These are phyloP conservation scores for Xylariaceae sp. DNA, from an alignment of 2,329 filamentous ascomycete species.

Conservation along the genomic window DNA sequence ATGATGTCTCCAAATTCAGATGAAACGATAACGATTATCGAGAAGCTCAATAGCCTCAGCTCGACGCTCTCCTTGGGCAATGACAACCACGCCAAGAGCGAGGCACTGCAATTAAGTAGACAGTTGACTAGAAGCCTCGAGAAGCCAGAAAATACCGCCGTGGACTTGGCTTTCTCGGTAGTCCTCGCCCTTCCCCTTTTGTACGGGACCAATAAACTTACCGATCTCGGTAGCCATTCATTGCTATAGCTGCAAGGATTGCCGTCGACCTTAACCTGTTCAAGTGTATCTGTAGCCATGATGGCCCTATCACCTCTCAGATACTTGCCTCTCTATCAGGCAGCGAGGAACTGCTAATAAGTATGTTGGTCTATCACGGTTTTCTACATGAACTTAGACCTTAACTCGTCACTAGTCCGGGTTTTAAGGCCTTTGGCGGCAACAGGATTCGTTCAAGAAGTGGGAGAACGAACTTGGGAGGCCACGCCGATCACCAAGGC, in stretches of 20 bases:
- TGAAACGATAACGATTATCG: conserved; percentile 5
- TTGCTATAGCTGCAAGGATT: conserved; percentile 27
- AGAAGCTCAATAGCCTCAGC: conserved; percentile 16
- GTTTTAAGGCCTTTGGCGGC: conserved; percentile 29
- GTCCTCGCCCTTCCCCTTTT: background rate
- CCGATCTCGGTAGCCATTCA: conserved; percentile 20
- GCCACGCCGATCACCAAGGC: conserved; percentile 30
- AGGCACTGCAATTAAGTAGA: conserved; percentile 12
- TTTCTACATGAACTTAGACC: background rate
- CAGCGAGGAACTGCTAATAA: conserved; percentile 33
- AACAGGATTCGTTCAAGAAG: conserved; percentile 31
- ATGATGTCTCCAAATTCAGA: conserved; percentile 3
- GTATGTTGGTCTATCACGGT: conserved; percentile 9
- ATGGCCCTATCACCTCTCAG: conserved; percentile 18
- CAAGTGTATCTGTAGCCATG: conserved; percentile 22
- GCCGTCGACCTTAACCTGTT: conserved; percentile 31
- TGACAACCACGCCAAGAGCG: conserved; percentile 1
- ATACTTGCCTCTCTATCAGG: conserved; percentile 26
- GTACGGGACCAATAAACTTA: background rate
- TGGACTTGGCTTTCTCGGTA: conserved; percentile 24
- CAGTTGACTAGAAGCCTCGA: conserved; percentile 14
- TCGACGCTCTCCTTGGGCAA: background rate
- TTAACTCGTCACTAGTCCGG: conserved; percentile 13
- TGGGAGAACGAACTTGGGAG: conserved; percentile 27
- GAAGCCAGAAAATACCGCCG: conserved; percentile 17